These are phyloP conservation scores for Mallotus japonicus DNA, from an alignment of 441 rosid genomes.

Conservation along the genomic window DNA sequence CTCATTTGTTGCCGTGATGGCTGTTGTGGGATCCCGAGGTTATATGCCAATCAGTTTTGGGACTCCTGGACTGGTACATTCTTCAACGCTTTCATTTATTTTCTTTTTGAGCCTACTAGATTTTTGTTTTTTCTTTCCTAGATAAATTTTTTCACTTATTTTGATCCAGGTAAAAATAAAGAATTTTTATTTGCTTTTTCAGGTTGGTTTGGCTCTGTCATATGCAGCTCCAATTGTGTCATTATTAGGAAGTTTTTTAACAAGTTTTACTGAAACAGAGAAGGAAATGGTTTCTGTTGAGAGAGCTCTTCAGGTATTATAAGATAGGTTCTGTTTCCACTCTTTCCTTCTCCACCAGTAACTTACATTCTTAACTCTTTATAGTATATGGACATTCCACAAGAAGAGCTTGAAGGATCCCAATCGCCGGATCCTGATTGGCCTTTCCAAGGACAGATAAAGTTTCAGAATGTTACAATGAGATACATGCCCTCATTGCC, in stretches of 20 bases:
- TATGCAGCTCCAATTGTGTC: conserved; percentile 94
- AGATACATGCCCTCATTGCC: conserved; percentile 75
- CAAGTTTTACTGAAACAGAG: conserved; percentile 97
- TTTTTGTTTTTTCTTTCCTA: conserved; percentile 8
- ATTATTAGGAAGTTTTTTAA: conserved; percentile 75
- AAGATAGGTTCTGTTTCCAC: conserved; percentile 11
- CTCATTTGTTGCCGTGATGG: conserved; percentile 74
- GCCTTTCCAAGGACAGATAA: conserved; percentile 72
- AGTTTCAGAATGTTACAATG: conserved; percentile 78
- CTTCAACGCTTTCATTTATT: conserved; percentile 7
- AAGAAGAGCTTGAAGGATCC: conserved; percentile 66
- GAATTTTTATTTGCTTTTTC: conserved; percentile 26
- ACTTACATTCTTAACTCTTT: conserved; percentile 23
- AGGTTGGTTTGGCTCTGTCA: conserved; percentile 97
- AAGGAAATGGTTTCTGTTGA: conserved; percentile 97
- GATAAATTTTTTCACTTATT: background rate
- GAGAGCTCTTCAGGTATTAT: conserved; percentile 79
- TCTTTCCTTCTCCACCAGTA: conserved; percentile 12
- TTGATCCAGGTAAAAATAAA: background rate
- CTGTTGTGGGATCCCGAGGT: conserved; percentile 73
- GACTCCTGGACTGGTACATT: conserved; percentile 87
- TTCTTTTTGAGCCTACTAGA: background rate
- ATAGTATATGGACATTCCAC: conserved; percentile 92
- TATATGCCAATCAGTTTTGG: conserved; percentile 74
- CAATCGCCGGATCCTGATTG: conserved; percentile 51